Percentiles rank a stretch among this genome's conserved stretches.
Conservation (phyloP, 2,329 filamentous ascomycete species). For the Cephalotrichum gorgonifer region DNA sequence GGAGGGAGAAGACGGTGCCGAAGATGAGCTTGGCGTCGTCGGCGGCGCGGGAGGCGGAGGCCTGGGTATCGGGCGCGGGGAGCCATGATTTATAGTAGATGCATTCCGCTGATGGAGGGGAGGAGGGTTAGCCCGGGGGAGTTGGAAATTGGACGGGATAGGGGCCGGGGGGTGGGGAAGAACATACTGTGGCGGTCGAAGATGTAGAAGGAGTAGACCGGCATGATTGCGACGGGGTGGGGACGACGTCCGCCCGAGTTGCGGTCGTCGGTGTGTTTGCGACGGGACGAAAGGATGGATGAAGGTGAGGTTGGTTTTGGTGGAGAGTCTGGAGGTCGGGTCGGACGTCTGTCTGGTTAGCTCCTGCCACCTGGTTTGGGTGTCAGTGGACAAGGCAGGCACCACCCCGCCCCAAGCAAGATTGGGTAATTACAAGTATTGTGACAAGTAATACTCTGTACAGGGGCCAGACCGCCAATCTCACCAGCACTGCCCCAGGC, state of each 20-base stretch:
- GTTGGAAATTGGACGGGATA: background rate
- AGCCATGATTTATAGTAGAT: conserved; percentile 90
- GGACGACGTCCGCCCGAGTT: background rate
- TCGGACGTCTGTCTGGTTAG: too few relatives aligned
- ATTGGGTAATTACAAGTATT: too few relatives aligned
- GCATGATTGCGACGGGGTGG: conserved; percentile 47
- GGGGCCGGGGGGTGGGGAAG: background rate
- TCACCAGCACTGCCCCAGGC: too few relatives aligned
- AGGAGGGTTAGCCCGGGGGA: conserved; percentile 7
- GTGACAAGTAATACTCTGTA: too few relatives aligned
- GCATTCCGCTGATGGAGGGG: conserved; percentile 66
- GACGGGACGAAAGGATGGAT: too few relatives aligned
- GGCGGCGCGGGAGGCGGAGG: conserved; percentile 31
- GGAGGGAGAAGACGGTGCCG: conserved; percentile 88
- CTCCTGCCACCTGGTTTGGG: too few relatives aligned
- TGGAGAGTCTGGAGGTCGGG: too few relatives aligned
- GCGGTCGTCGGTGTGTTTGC: background rate
- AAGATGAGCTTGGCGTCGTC: conserved; percentile 97
- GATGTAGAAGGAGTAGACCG: conserved; percentile 96
- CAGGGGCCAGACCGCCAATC: too few relatives aligned
- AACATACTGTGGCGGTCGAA: conserved; percentile 91
- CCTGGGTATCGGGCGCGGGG: conserved; percentile 35
- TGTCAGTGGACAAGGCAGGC: too few relatives aligned
- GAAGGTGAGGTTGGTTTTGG: too few relatives aligned
- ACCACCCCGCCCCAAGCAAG: too few relatives aligned